These are phyloP conservation scores for Triticum urartu DNA, from an alignment of 176 grass and related monocot genomes.

Conservation along the genomic window DNA sequence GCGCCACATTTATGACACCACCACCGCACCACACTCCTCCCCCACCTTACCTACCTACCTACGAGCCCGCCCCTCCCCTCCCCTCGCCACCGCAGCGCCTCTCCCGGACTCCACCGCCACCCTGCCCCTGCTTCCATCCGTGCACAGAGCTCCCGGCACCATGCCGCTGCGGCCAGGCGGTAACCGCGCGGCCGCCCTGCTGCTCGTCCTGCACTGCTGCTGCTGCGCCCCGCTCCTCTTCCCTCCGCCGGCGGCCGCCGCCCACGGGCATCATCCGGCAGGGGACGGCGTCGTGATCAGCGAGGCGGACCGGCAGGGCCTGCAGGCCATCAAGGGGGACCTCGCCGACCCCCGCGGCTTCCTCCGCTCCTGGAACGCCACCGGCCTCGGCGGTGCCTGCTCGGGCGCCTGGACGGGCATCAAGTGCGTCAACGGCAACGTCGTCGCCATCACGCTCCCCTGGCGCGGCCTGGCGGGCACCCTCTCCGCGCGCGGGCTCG, in stretches of 20 bases:
- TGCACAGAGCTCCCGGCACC: neutral
- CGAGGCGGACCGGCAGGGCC: constrained; percentile 61
- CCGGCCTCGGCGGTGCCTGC: constrained; percentile 64
- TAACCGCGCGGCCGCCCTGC: neutral
- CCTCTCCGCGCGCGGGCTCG: neutral
- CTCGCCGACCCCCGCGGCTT: constrained; percentile 48
- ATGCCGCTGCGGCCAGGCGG: neutral
- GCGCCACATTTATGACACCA: constrained; percentile 22
- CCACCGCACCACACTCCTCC: neutral
- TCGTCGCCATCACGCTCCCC: constrained; percentile 24
- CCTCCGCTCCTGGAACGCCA: constrained; percentile 67
- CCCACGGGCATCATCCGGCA: neutral
- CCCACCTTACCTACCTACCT: neutral
- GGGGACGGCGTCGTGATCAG: constrained; percentile 58
- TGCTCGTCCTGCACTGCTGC: neutral
- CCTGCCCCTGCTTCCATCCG: neutral
- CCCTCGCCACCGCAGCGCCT: neutral
- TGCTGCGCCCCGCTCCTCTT: neutral
- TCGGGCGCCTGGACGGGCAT: constrained; percentile 48
- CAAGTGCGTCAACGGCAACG: constrained; percentile 25
- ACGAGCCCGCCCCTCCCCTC: neutral
- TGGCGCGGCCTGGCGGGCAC: constrained; percentile 2
- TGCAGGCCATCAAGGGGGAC: constrained; percentile 64
- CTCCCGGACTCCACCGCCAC: neutral
- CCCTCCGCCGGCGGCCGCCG: neutral